Conservation (phyloP, 495 filamentous ascomycete genomes). For the Penicillium fimorum region DNA sequence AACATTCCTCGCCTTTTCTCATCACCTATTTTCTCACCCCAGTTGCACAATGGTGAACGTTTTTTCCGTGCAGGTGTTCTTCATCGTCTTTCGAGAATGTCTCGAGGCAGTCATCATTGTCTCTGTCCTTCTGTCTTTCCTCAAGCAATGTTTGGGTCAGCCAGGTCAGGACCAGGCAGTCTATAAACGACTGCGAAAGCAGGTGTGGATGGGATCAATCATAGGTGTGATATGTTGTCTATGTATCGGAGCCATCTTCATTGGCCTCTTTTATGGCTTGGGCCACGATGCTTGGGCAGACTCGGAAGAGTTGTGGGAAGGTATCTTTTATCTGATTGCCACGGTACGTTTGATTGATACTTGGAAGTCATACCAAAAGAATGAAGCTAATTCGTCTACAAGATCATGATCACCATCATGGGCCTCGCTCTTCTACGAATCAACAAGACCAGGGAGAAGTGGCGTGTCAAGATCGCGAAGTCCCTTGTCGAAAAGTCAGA, state of each 20-base stretch:
- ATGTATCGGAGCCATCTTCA: slow-evolving; percentile 62
- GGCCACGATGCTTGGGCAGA: slow-evolving; percentile 57
- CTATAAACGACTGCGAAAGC: not conserved
- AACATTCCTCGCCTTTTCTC: no score
- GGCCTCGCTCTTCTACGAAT: slow-evolving; percentile 71
- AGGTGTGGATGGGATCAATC: slow-evolving; percentile 66
- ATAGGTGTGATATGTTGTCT: slow-evolving; percentile 61
- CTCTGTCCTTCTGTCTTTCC: slow-evolving; percentile 69
- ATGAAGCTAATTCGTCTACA: not conserved
- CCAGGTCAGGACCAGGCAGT: not conserved
- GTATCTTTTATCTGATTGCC: slow-evolving; percentile 63
- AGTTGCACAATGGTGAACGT: not conserved
- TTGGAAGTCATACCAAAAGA: not conserved
- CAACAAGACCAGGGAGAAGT: slow-evolving; percentile 74
- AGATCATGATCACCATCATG: slow-evolving; percentile 63
- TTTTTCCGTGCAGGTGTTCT: slow-evolving; percentile 50
- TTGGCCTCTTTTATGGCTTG: slow-evolving; percentile 69
- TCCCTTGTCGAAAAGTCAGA: slow-evolving; percentile 19
- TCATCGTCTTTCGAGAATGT: slow-evolving; percentile 74
- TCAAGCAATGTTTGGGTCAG: slow-evolving; percentile 65
- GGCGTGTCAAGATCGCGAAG: slow-evolving; percentile 68
- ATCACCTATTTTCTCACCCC: not conserved
- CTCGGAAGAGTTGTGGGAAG: slow-evolving; percentile 69
- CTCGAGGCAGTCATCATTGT: slow-evolving; percentile 73
- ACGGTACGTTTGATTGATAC: slow-evolving; percentile 32